These are phyloP conservation scores for Miscanthus lutarioriparius DNA, from an alignment of 176 grass and related monocot species.

Conservation along the genomic window DNA sequence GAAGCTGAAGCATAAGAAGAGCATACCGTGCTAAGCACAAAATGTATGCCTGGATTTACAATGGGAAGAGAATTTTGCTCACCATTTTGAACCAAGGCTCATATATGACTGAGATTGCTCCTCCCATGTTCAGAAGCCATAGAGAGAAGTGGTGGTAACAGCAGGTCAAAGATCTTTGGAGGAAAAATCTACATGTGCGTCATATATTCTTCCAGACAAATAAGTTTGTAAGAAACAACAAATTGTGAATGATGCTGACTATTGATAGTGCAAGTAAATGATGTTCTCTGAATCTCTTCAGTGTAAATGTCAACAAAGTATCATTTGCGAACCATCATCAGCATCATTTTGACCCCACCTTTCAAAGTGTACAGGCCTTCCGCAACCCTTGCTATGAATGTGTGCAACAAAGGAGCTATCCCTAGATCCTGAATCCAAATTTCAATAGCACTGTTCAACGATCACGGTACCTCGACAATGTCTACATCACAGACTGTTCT, in stretches of 20 bases:
- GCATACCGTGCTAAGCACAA: neutral
- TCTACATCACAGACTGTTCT: neutral
- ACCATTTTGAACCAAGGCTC: neutral
- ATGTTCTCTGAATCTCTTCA: neutral
- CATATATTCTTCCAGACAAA: conserved; percentile 6
- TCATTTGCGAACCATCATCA: neutral
- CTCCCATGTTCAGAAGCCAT: neutral
- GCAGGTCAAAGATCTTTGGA: conserved; percentile 14
- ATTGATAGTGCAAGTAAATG: neutral
- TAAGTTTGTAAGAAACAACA: neutral
- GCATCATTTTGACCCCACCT: neutral
- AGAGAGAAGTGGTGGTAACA: neutral
- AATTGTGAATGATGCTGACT: neutral
- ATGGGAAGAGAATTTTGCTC: neutral
- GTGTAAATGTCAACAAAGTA: neutral
- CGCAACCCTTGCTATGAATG: neutral
- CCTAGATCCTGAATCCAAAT: neutral
- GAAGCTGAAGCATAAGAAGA: too few relatives aligned
- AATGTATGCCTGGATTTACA: neutral
- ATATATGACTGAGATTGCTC: neutral
- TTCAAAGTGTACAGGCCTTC: neutral
- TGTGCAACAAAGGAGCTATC: neutral
- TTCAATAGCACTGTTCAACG: neutral
- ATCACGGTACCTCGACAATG: neutral
- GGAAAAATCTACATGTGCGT: neutral